Percentiles rank a stretch among this genome's conserved stretches.
phyloP scores from a whole-genome alignment of 257 asterid species.

The Capsicum chinense region DNA sequence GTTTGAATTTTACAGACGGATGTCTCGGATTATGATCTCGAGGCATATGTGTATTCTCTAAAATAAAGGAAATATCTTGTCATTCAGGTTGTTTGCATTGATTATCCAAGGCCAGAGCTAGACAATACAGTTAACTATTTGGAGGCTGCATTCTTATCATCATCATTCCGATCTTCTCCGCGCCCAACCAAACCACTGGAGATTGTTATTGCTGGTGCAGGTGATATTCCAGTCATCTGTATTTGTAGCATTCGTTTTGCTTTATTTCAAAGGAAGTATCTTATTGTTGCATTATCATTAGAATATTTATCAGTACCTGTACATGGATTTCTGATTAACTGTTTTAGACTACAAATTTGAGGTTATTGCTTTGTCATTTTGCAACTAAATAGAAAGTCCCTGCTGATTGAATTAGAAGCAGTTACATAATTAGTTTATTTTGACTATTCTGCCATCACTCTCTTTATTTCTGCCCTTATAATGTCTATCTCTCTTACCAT shows the following conservation, averaged over 20 bases:
- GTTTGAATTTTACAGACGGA: constrained; percentile 29
- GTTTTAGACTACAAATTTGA: background rate
- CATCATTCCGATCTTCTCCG: constrained; percentile 62
- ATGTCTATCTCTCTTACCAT: background rate
- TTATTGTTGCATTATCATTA: background rate
- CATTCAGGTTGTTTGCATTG: constrained; percentile 82
- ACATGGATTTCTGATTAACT: background rate
- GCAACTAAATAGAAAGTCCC: background rate
- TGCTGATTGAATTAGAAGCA: background rate
- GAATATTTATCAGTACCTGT: background rate
- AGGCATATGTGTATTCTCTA: background rate
- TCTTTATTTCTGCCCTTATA: background rate
- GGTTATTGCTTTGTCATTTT: background rate
- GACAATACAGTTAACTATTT: constrained; percentile 76
- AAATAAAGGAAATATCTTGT: constrained; percentile 27
- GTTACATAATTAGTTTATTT: background rate
- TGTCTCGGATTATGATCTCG: constrained; percentile 22
- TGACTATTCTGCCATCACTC: constrained; percentile 1
- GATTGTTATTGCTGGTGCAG: constrained; percentile 95
- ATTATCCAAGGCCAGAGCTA: constrained; percentile 86
- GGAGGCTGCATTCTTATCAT: constrained; percentile 88
- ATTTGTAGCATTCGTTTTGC: background rate
- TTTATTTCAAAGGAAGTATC: background rate
- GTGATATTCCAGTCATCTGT: constrained; percentile 40
- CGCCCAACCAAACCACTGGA: constrained; percentile 83